These are phyloP conservation scores for Theobroma cacao DNA, from an alignment of 345 rosid genomes.

Conservation along the genomic window DNA sequence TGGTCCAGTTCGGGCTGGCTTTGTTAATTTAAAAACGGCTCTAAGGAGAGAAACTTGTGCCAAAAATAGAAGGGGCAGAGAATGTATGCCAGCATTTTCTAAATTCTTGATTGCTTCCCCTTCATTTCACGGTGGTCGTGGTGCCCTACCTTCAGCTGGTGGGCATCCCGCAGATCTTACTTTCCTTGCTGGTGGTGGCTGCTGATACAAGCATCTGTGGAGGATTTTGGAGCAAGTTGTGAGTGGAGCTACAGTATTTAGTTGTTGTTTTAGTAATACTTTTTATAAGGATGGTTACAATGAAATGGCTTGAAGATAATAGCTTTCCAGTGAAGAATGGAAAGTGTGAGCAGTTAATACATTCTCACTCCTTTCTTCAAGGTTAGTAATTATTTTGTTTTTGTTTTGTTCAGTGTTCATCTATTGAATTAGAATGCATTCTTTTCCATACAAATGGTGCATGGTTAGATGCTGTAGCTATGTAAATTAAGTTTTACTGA, in stretches of 20 bases:
- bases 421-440: neutral
- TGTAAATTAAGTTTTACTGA: neutral
- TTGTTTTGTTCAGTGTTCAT: neutral
- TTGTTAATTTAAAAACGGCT: conserved; percentile 32
- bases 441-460: neutral
- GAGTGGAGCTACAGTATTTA: conserved; percentile 12
- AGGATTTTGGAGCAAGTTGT: neutral
- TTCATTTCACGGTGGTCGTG: conserved; percentile 44
- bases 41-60: conserved; percentile 21
- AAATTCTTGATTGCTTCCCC: conserved; percentile 42
- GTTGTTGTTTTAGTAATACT: neutral
- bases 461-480: neutral
- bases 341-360: conserved; percentile 17
- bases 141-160: conserved; percentile 44
- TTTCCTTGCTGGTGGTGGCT: conserved; percentile 42
- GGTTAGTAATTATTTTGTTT: conserved; percentile 19
- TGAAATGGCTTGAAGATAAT: conserved; percentile 24
- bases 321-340: neutral
- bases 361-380: conserved; percentile 22
- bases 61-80: conserved; percentile 27
- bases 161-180: conserved; percentile 47
- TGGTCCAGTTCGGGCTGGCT: conserved; percentile 41
- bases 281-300: conserved; percentile 23
- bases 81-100: conserved; percentile 24
- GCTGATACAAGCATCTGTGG: conserved; percentile 21